Percentiles rank a stretch among this genome's conserved stretches.
These are phyloP conservation scores for Neophaeococcomyces mojaviensis DNA, from an alignment of 2,329 filamentous ascomycete genomes.

Conservation along the genomic window DNA sequence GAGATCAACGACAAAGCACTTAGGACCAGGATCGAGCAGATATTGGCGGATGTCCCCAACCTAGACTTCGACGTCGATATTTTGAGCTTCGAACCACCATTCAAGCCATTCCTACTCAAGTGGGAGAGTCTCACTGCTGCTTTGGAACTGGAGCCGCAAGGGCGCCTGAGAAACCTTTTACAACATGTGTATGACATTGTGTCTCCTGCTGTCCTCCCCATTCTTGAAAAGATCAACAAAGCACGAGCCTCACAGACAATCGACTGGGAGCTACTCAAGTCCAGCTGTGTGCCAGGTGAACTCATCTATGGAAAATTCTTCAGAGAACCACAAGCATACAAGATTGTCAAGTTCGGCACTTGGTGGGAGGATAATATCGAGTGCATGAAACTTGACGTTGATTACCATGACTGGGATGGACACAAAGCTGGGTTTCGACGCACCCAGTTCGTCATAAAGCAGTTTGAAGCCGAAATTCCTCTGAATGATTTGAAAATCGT, in stretches of 20 bases:
- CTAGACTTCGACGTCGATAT: slow-evolving; percentile 8
- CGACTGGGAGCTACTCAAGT: not conserved
- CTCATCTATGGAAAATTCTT: not conserved
- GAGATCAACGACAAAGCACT: slow-evolving; percentile 2
- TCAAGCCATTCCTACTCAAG: not conserved
- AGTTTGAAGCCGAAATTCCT: not conserved
- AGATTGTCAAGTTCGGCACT: not conserved
- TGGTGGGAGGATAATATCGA: not conserved
- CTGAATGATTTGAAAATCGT: not conserved
- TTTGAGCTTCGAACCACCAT: not conserved
- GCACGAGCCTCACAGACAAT: not conserved
- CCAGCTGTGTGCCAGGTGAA: not conserved
- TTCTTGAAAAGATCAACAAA: not conserved
- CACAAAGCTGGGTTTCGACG: not conserved
- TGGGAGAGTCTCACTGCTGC: not conserved
- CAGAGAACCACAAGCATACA: not conserved
- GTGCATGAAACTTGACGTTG: not conserved
- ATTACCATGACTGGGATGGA: not conserved
- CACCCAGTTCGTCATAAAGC: not conserved
- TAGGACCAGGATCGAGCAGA: not conserved
- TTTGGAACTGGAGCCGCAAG: not conserved
- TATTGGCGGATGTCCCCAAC: not conserved
- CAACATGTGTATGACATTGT: not conserved
- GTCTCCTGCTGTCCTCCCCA: not conserved
- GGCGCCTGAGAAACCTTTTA: not conserved